phyloP scores from a whole-genome alignment of 2,329 filamentous ascomycete genomes.

The Alternaria burnsii region DNA sequence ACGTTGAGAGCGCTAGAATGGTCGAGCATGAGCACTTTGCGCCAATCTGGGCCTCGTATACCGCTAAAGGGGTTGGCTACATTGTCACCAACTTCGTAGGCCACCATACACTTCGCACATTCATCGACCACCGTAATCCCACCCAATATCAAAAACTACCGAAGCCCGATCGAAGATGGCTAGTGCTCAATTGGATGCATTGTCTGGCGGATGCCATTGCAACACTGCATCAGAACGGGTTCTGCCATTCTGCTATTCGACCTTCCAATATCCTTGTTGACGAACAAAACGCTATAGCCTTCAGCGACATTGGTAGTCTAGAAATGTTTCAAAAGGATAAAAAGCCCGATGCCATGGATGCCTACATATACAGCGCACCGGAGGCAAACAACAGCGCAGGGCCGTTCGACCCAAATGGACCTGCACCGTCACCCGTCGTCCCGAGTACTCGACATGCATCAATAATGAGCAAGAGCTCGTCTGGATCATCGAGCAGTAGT shows the following conservation, averaged over 20 bases:
- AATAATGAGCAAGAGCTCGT: slow-evolving; percentile 48
- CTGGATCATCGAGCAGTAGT: slow-evolving; percentile 43
- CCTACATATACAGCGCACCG: slow-evolving; percentile 76
- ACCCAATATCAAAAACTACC: slow-evolving; percentile 68
- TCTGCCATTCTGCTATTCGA: slow-evolving; percentile 73
- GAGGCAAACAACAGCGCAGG: slow-evolving; percentile 58
- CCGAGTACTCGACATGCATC: slow-evolving; percentile 40
- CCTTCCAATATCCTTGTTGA: slow-evolving; percentile 76
- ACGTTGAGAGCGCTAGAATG: slow-evolving; percentile 66
- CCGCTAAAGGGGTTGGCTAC: slow-evolving; percentile 69
- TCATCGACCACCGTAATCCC: slow-evolving; percentile 69
- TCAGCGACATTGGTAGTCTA: slow-evolving; percentile 66
- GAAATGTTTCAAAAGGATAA: slow-evolving; percentile 62
- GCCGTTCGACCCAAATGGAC: slow-evolving; percentile 20
- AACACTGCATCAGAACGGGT: slow-evolving; percentile 70
- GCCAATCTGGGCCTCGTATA: slow-evolving; percentile 76
- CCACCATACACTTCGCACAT: slow-evolving; percentile 72
- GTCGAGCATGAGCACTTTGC: slow-evolving; percentile 74
- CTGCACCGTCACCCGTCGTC: slow-evolving; percentile 23
- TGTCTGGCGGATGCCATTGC: slow-evolving; percentile 75
- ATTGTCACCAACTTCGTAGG: slow-evolving; percentile 71
- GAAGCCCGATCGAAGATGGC: slow-evolving; percentile 66
- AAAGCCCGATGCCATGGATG: slow-evolving; percentile 69
- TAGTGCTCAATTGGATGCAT: slow-evolving; percentile 77
- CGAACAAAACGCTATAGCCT: slow-evolving; percentile 70